Conservation (phyloP, 345 rosid species). For the Gossypium thurberi region DNA sequence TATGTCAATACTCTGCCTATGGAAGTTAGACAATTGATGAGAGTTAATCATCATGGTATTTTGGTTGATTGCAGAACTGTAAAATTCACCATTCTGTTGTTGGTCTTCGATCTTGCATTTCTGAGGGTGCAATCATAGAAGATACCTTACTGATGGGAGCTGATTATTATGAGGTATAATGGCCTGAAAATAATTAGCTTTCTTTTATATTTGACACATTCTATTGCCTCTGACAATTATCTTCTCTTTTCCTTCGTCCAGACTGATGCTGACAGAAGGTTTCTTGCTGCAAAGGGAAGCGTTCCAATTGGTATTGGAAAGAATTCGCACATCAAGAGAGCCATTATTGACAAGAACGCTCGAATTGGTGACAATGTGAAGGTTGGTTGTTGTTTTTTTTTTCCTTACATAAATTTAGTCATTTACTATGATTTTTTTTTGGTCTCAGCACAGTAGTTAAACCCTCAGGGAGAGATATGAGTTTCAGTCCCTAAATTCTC, state of each 20-base stretch:
- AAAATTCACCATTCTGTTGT: slow-evolving; percentile 91
- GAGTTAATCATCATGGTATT: neutral
- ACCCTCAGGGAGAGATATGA: neutral
- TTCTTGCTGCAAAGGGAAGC: slow-evolving; percentile 55
- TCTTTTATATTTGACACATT: neutral
- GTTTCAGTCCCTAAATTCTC: neutral
- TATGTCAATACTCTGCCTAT: neutral
- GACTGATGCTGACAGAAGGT: slow-evolving; percentile 6
- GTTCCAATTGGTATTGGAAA: slow-evolving; percentile 86
- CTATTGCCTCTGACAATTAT: neutral
- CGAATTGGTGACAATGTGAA: slow-evolving; percentile 84
- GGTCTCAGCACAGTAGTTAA: neutral
- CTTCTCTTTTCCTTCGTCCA: neutral
- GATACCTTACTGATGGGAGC: slow-evolving; percentile 92
- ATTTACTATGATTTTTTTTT: neutral
- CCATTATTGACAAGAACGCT: slow-evolving; percentile 93
- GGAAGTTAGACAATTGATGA: neutral
- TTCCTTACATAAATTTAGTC: neutral
- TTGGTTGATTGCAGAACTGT: slow-evolving; percentile 51
- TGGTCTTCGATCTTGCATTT: slow-evolving; percentile 89
- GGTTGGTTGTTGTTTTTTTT: slow-evolving; percentile 26
- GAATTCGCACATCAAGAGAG: slow-evolving; percentile 81
- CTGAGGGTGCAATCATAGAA: slow-evolving; percentile 90
- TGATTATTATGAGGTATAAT: slow-evolving; percentile 39
- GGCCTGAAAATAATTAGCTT: neutral